Evolutionary conservation across 106 monocot genomes (phyloP), one percentile per base, ranked within the genome.

Genomic region (Acorus calamus): DNA sequence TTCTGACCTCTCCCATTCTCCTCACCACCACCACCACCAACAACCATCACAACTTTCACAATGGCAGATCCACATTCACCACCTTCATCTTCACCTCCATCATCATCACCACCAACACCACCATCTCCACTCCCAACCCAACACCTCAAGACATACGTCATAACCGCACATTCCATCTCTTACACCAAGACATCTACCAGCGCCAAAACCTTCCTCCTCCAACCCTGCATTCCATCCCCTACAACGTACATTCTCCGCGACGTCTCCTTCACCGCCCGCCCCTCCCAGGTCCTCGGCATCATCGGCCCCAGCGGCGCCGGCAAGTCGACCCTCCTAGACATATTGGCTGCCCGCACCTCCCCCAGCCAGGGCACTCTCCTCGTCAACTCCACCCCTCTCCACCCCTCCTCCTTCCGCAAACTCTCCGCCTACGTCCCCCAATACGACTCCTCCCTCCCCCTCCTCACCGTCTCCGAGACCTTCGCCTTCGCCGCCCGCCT

Each of bases 251-350:
- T 94, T 54, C 89, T 94, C 50, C 71, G 66, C 42, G 73, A 86
- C 69, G 74, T 94, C 44, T 81, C 86, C 8, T 73, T 94, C 74
- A 84, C 87, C 3, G 90, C 89, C 62, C 72, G 60, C 42, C 81
- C 94, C 1, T 76, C 77, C 11, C 74, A 86, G 73, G 64, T 94
- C 65, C 84, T 89, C 12, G 94, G 89, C 44, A 60, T 94, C 56
- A 89, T 89, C 4, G 94, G 89, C 49, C 90, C 86, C 4, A 94
- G 94, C 72, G 94, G 94, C 57, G 87, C 94, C 57, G 94, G 94
- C 50, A 94, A 94, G 68, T 87, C 94, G 4, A 94, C 89, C 3
- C 84, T 94, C 5, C 81, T 94, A 47, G 90, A 94, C 77, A 91
- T 96, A 73, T 85, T 96, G 43, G 70, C 94, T 4, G 73, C 87